Percentiles rank a stretch among this genome's conserved stretches.
These are phyloP conservation scores for Pisolithus thermaeus DNA, from an alignment of 1,284 basidiomycete species.

Conservation along the genomic window DNA sequence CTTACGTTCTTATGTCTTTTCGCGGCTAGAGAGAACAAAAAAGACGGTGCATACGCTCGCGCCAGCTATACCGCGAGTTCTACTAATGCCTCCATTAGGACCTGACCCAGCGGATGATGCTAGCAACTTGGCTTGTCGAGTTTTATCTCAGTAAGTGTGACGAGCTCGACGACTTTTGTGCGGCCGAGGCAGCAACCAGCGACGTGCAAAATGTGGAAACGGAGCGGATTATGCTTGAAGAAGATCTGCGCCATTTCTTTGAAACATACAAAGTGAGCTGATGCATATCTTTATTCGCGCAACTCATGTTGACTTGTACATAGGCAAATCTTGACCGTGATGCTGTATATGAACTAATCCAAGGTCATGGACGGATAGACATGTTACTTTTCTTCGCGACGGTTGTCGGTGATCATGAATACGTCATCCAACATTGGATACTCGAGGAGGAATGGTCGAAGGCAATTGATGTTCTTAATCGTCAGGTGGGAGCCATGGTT, in stretches of 20 bases:
- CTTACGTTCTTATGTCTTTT: constrained; percentile 84
- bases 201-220: constrained; percentile 83
- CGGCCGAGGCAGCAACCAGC: constrained; percentile 77
- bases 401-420: constrained; percentile 74
- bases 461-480: constrained; percentile 82
- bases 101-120: constrained; percentile 91
- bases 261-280: constrained; percentile 78
- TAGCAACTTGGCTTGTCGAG: constrained; percentile 98
- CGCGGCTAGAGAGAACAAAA: constrained; percentile 76
- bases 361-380: constrained; percentile 88
- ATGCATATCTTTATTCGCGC: not conserved
- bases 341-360: constrained; percentile 89
- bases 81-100: constrained; percentile 48
- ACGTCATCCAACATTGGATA: constrained; percentile 91
- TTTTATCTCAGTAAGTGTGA: constrained; percentile 97
- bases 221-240: constrained; percentile 83
- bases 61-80: not conserved
- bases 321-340: constrained; percentile 79
- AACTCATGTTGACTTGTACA: not conserved
- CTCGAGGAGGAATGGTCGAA: constrained; percentile 89
- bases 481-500: constrained; percentile 53
- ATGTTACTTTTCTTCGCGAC: constrained; percentile 90
- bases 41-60: constrained; percentile 55
- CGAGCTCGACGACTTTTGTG: constrained; percentile 87
- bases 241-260: constrained; percentile 89